Evolutionary conservation across 1,284 basidiomycete genomes (phyloP), one percentile per base, ranked within the genome.

Genomic region (Fomitopsis pinicola): DNA sequence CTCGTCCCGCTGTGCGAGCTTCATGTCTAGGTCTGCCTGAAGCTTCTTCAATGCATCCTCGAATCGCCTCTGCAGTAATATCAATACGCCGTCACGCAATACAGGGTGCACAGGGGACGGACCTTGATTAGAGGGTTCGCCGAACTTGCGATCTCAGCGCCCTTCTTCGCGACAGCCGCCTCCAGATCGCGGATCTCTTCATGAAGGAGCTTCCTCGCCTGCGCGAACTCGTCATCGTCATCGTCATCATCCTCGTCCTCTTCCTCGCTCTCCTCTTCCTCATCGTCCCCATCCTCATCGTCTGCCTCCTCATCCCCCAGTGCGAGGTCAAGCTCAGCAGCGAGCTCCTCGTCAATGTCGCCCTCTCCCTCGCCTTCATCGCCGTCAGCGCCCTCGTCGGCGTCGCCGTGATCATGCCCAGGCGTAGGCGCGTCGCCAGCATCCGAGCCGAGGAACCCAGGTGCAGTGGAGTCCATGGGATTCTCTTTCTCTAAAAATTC

Each of bases 131-230:
- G 85, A 26, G 92, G 90, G 72, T 97, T 98, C 12, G 86, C 86
- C 44, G 93, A 92, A 64, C 87, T 90, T n/a, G 90, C 85, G 62
- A 96, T 89, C 71, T 97, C 93, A 30, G 81, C 82, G 64, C 86
- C 86, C 79, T 97, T 97, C 82, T 91, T 91, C 54, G 88, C 83
- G 22, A 97, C 91, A 8, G 93, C 94, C 55, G 87, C 86, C 74
- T 97, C 93, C 63, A 97, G 77, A 72, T 96, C 94, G 59, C 88
- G 82, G 65, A 97, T 95, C 75, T 97, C 95, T 71, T 94, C 93
- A 63, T 89, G 91, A 66, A 97, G 76, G 58, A 96, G 75, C 69
- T 91, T 91, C 72, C 87, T 86, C 55, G 89, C 87, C 72, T 92
- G 89, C 7, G 82, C 78, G 30, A 71, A 71, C 57, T 82, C 84